Percentiles rank a stretch among this genome's conserved stretches.
These are phyloP conservation scores for Auricularia cornea DNA, from an alignment of 768 basidiomycete genomes.

Conservation along the genomic window DNA sequence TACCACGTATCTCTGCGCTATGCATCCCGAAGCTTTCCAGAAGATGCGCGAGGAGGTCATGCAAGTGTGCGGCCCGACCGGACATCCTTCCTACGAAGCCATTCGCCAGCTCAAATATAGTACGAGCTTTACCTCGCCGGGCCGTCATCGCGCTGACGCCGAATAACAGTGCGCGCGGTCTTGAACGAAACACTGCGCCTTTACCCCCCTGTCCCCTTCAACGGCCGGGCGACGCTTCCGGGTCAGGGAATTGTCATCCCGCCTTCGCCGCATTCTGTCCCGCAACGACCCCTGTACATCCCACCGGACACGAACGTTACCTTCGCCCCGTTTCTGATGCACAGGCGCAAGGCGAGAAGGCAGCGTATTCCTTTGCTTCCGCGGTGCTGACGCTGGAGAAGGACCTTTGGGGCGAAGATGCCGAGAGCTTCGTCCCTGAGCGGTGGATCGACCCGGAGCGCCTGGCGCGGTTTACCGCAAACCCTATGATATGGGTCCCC, in stretches of 20 bases:
- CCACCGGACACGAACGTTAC: slow-evolving; percentile 49
- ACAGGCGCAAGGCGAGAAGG: slow-evolving; percentile 48
- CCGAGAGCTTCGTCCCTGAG: slow-evolving; percentile 66
- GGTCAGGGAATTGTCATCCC: slow-evolving; percentile 41
- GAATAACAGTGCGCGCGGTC: slow-evolving; percentile 64
- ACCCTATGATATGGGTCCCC: slow-evolving; percentile 63
- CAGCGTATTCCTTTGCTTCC: slow-evolving; percentile 9
- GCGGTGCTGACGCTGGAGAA: background rate
- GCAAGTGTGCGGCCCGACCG: slow-evolving; percentile 39
- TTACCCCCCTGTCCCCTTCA: slow-evolving; percentile 72
- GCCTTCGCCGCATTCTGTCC: slow-evolving; percentile 37
- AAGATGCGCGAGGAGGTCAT: slow-evolving; percentile 55
- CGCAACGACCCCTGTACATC: slow-evolving; percentile 33
- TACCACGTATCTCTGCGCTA: slow-evolving; percentile 59
- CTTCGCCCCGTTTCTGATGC: slow-evolving; percentile 54
- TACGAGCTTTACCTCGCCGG: slow-evolving; percentile 22
- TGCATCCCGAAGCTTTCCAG: slow-evolving; percentile 49
- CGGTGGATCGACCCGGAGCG: slow-evolving; percentile 61
- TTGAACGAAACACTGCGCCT: slow-evolving; percentile 72
- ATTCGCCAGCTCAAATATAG: slow-evolving; percentile 60
- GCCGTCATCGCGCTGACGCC: background rate
- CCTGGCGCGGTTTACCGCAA: slow-evolving; percentile 44
- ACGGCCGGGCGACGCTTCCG: slow-evolving; percentile 44
- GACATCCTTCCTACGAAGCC: slow-evolving; percentile 44
- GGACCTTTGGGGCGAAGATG: slow-evolving; percentile 65